phyloP scores from a whole-genome alignment of 805 yeast genomes.

The Saturnispora diversa region DNA sequence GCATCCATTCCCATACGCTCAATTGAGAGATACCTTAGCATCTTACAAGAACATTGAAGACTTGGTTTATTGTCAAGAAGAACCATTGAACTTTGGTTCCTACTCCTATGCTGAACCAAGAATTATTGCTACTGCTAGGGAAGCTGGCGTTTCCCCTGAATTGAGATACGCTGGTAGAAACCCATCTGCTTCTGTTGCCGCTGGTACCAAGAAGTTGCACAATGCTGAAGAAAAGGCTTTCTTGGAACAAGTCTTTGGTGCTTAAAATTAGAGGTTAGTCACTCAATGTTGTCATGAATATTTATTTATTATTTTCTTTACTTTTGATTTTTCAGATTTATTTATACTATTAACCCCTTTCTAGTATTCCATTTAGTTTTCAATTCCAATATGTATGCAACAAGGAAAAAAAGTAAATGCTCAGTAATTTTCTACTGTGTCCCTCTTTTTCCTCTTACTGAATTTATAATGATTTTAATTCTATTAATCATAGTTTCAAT shows the following conservation, averaged over 20 bases:
- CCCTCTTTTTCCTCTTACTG: background rate
- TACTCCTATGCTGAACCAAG: constrained; percentile 81
- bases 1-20: constrained; percentile 98
- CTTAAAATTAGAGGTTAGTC: too few relatives aligned
- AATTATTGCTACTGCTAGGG: constrained; percentile 63
- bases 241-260: constrained; percentile 62
- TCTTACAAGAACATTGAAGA: constrained; percentile 78
- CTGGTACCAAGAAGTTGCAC: constrained; percentile 90
- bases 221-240: constrained; percentile 80
- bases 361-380: too few relatives aligned
- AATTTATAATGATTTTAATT: background rate
- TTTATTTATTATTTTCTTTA: background rate
- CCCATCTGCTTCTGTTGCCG: constrained; percentile 97
- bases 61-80: constrained; percentile 96
- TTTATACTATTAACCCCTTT: constrained; percentile 4
- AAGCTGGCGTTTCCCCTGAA: constrained; percentile 53
- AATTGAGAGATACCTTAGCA: constrained; percentile 75
- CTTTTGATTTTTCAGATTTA: constrained; percentile 4
- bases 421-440: background rate
- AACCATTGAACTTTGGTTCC: constrained; percentile 95
- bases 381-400: too few relatives aligned
- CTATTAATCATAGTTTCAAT: background rate
- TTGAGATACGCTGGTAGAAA: constrained; percentile 94
- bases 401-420: background rate
- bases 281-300: too few relatives aligned